phyloP scores from a whole-genome alignment of 2,329 filamentous ascomycete species.

The Phaeosphaeriaceae sp. region DNA sequence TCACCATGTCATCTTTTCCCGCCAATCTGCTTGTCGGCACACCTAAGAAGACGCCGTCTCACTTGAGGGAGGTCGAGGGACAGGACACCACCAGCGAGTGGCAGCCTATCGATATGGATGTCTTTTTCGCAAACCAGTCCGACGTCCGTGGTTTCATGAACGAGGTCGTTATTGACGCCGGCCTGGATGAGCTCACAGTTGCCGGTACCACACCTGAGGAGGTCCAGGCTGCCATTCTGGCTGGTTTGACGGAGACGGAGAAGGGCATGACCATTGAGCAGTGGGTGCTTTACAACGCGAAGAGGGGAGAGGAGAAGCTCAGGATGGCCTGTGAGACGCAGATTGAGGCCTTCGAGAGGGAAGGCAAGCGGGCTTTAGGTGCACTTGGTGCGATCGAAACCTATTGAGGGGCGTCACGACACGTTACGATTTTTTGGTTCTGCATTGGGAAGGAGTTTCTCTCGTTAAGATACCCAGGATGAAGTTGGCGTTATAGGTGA shows the following conservation, averaged over 20 bases:
- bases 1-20: slow-evolving; percentile 10
- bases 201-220: slow-evolving; percentile 31
- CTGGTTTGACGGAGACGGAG: slow-evolving; percentile 74
- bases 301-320: slow-evolving; percentile 78
- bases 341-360: slow-evolving; percentile 81
- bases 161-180: slow-evolving; percentile 36
- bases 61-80: slow-evolving; percentile 20
- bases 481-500: slow-evolving; percentile 3
- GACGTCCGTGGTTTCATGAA: slow-evolving; percentile 30
- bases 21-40: slow-evolving; percentile 17
- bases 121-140: slow-evolving; percentile 61
- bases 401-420: slow-evolving; percentile 12
- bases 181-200: slow-evolving; percentile 37
- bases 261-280: slow-evolving; percentile 92
- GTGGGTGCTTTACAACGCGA: slow-evolving; percentile 86
- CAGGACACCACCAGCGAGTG: slow-evolving; percentile 58
- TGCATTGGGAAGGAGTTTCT: slow-evolving; percentile 16
- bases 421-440: slow-evolving; percentile 7
- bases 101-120: slow-evolving; percentile 78
- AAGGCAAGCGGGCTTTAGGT: slow-evolving; percentile 80
- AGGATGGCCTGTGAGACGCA: slow-evolving; percentile 82
- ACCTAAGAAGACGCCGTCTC: slow-evolving; percentile 31
- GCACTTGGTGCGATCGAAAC: slow-evolving; percentile 66
- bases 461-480: slow-evolving; percentile 33
- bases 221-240: slow-evolving; percentile 60